Percentiles rank a stretch among this genome's conserved stretches.
Evolutionary conservation across 1,284 basidiomycete species (phyloP).

Genomic region (Austroboletus olivaceoglutinosus): DNA sequence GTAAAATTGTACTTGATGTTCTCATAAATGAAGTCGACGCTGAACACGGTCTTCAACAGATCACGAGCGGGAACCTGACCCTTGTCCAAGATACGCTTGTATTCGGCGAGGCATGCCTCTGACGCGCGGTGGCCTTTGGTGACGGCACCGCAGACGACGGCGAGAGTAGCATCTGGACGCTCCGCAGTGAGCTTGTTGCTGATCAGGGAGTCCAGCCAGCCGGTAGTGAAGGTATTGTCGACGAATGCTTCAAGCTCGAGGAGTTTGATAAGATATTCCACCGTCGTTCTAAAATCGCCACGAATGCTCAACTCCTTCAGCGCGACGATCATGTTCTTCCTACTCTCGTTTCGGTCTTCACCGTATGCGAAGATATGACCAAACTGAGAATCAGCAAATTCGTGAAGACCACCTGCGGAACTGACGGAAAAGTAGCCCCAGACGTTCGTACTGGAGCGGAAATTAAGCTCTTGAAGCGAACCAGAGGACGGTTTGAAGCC

Average conservation of each 20-base stretch:
- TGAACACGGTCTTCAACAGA: constrained; percentile 95
- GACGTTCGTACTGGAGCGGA: constrained; percentile 97
- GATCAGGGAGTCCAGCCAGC: constrained; percentile 98
- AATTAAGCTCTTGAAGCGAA: constrained; percentile 96
- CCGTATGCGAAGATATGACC: constrained; percentile 99
- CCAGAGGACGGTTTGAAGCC: constrained; percentile 99
- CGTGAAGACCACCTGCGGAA: constrained; percentile 94
- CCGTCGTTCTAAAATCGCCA: constrained; percentile 98
- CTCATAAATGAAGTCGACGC: constrained; percentile 98
- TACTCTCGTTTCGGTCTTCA: constrained; percentile 90
- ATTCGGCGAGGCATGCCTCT: constrained; percentile 89
- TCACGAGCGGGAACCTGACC: constrained; percentile 96
- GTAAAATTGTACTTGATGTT: constrained; percentile 96
- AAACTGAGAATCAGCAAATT: constrained; percentile 98
- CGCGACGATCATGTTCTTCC: constrained; percentile 99
- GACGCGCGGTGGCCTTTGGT: constrained; percentile 92
- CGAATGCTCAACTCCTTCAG: constrained; percentile 98
- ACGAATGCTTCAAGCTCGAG: constrained; percentile 96
- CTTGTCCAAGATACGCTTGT: constrained; percentile 95
- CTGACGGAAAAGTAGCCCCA: constrained; percentile 99
- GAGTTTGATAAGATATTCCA: constrained; percentile 98
- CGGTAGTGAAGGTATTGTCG: constrained; percentile 97
- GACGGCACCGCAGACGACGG: constrained; percentile 97
- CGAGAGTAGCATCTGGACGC: constrained; percentile 87
- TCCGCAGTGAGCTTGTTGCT: constrained; percentile 96